Evolutionary conservation across 2,329 filamentous ascomycete genomes (phyloP).

Genomic region (Fusarium duplospermum): DNA sequence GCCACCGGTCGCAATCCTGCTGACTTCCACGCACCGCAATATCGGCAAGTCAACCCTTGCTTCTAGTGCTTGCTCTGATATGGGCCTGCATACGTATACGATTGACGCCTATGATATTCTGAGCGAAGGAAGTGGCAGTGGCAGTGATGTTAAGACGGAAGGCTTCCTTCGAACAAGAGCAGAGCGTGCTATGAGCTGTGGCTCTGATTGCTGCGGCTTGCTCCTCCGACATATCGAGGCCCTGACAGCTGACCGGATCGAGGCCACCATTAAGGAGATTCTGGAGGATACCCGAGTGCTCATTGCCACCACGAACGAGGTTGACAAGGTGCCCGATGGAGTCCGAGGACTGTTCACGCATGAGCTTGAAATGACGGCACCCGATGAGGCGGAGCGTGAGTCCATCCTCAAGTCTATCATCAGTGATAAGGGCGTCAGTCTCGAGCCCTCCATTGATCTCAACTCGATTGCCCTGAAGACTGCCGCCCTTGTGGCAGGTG

Average conservation of each 20-base stretch:
- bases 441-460: slow-evolving; percentile 87
- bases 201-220: slow-evolving; percentile 82
- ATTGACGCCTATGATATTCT: slow-evolving; percentile 95
- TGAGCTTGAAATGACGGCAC: slow-evolving; percentile 92
- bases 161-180: slow-evolving; percentile 88
- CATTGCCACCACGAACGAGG: slow-evolving; percentile 93
- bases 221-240: slow-evolving; percentile 93
- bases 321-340: slow-evolving; percentile 92
- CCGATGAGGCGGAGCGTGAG: slow-evolving; percentile 92
- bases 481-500: slow-evolving; percentile 92
- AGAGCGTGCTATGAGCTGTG: slow-evolving; percentile 89
- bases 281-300: slow-evolving; percentile 83
- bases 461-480: slow-evolving; percentile 91
- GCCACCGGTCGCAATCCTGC: slow-evolving; percentile 86
- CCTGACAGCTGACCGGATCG: slow-evolving; percentile 90
- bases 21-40: slow-evolving; percentile 91
- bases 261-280: slow-evolving; percentile 85
- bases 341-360: slow-evolving; percentile 94
- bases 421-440: slow-evolving; percentile 77
- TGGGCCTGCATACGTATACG: slow-evolving; percentile 88
- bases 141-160: slow-evolving; percentile 93
- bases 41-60: slow-evolving; percentile 92
- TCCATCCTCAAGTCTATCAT: slow-evolving; percentile 85
- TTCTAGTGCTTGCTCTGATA: slow-evolving; percentile 81
- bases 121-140: slow-evolving; percentile 84